These are phyloP conservation scores for Boletellus deceptivus DNA, from an alignment of 1,284 basidiomycete genomes.

Conservation along the genomic window DNA sequence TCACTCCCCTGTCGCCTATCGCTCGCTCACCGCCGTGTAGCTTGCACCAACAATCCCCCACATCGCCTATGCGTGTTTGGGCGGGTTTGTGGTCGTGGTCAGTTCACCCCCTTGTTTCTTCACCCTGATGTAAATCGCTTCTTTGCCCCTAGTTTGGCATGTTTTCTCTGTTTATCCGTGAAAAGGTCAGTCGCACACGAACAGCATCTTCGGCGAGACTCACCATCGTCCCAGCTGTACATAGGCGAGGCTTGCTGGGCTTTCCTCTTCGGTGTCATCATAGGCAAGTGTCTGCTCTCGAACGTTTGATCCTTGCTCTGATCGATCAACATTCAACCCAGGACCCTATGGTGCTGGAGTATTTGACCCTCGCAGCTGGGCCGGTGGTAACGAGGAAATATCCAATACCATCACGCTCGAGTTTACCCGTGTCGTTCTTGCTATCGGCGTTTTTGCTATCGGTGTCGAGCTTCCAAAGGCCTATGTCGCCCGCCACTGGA, in stretches of 20 bases:
- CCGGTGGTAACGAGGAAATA: slow-evolving; percentile 47
- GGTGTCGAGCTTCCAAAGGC: slow-evolving; percentile 95
- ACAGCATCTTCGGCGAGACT: slow-evolving; percentile 4
- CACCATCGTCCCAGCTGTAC: slow-evolving; percentile 59
- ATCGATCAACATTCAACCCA: slow-evolving; percentile 27
- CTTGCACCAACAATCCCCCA: slow-evolving; percentile 70
- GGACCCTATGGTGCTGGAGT: slow-evolving; percentile 85
- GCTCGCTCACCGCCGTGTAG: slow-evolving; percentile 37
- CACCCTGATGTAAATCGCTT: neutral
- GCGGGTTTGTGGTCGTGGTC: slow-evolving; percentile 78
- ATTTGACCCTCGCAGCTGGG: slow-evolving; percentile 88
- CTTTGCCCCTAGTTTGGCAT: slow-evolving; percentile 73
- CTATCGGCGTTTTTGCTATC: slow-evolving; percentile 97
- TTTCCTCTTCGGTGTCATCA: slow-evolving; percentile 91
- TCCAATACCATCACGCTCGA: slow-evolving; percentile 82
- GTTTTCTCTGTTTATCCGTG: slow-evolving; percentile 91
- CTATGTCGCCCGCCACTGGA: slow-evolving; percentile 92
- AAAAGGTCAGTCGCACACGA: slow-evolving; percentile 53
- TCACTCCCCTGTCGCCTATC: neutral
- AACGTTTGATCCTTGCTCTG: neutral
- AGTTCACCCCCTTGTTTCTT: slow-evolving; percentile 29
- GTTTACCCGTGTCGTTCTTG: slow-evolving; percentile 93
- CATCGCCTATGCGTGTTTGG: slow-evolving; percentile 79
- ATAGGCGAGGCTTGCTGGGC: slow-evolving; percentile 97
- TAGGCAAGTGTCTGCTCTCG: slow-evolving; percentile 49